Evolutionary conservation across 208 protist species (phyloP), one percentile per base, ranked within the genome.

Genomic region (Tritrichomonas musculus): DNA sequence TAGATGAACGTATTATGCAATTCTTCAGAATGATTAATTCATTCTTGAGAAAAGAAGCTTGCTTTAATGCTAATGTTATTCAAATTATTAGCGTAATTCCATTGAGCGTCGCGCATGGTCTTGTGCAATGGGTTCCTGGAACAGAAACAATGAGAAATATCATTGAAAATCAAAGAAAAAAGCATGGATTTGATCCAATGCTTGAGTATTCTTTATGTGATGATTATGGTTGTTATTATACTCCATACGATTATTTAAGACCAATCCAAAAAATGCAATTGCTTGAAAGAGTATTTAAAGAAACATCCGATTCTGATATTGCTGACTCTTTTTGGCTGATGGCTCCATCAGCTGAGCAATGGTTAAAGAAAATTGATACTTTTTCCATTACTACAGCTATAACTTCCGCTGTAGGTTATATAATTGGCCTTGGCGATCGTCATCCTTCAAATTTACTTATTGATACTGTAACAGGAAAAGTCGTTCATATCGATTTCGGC

Each of bases 1-100:
- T 92, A 41, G 88, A 92, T 92, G 88, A 92, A 50, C 22, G 88
- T 53, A 41, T 92, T 92, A 92, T 92, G 88, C 88, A 92, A 36
- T 92, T 92, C 57, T 92, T 92, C 17, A 57, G 77, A 57, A 9
- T 57, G 1, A 36, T 88, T 39, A 88, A 88, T 88, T 60, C 47
- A 2, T 53, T 88, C 14, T 39, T 88, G 5, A 57, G 27, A 36
- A 88, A 88, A 57, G 77, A 88, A 88, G n/a, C 47, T 0, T 44
- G 44, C 1, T 53, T 88, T 44, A 88, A 88, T n/a, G 77, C 20
- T 17, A n/a, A 53, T 17, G 4, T 88, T 8, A 33, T 88, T 8
- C 77, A 88, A 33, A 88, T 47, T 20, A 88, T 57, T 8, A 39
- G 27, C 57, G 88, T 92, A 25, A 69, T 92, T 72, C 88, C 88